Percentiles rank a stretch among this genome's conserved stretches.
phyloP scores from a whole-genome alignment of 1,139 yeast species.

The Geotrichum bryndzae region DNA sequence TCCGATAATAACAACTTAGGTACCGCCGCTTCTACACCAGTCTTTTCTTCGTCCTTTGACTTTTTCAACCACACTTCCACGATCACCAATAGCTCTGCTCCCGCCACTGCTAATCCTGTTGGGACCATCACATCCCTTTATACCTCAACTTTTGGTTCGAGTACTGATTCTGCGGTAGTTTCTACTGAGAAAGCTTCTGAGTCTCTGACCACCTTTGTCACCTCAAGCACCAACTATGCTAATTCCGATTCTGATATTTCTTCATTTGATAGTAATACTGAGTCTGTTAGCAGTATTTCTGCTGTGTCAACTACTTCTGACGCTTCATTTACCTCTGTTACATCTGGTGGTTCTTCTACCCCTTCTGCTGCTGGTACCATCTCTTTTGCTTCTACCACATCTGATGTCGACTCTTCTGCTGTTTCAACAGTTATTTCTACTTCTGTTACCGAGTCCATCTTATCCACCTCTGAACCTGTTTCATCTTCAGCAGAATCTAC shows the following conservation, averaged over 20 bases:
- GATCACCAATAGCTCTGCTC: background rate
- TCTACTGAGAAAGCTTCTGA: background rate
- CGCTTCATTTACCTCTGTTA: background rate
- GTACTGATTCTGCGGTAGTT: background rate
- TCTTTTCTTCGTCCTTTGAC: background rate
- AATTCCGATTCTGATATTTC: background rate
- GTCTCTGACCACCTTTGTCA: background rate
- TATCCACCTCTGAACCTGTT: constrained; percentile 1
- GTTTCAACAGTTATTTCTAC: background rate
- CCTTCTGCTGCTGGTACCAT: background rate
- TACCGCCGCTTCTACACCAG: constrained; percentile 9
- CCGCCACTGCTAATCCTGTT: background rate
- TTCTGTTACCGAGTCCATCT: background rate
- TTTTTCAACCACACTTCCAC: background rate
- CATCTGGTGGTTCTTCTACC: background rate
- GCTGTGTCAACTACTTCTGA: background rate
- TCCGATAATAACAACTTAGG: constrained; percentile 1
- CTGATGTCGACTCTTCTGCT: constrained; percentile 4
- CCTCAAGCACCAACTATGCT: background rate
- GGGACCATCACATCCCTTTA: background rate
- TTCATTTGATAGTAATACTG: background rate
- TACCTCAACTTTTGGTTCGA: background rate
- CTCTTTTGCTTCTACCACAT: constrained; percentile 6
- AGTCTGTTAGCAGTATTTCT: background rate
- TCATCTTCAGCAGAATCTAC: constrained; percentile 16